Percentiles rank a stretch among this genome's conserved stretches.
These are phyloP conservation scores for Rhizopus delemar DNA, from an alignment of 371 early-diverging fungal species.

Conservation along the genomic window DNA sequence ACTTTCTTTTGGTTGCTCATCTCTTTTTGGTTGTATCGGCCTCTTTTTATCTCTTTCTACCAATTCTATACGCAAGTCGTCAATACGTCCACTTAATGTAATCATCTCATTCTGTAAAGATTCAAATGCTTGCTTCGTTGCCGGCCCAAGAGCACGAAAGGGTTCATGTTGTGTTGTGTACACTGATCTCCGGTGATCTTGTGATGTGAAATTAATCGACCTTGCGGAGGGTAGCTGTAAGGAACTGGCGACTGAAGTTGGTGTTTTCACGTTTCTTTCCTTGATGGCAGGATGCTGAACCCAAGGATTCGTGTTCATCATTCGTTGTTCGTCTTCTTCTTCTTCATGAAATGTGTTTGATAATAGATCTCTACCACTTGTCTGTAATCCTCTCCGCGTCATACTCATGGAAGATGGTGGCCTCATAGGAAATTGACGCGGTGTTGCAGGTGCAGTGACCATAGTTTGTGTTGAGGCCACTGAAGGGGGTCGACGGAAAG, in stretches of 20 bases:
- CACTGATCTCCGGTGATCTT: background rate
- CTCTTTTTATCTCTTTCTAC: slow-evolving; percentile 31
- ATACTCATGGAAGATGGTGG: slow-evolving; percentile 3
- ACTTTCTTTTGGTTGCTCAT: slow-evolving; percentile 4
- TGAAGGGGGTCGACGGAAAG: slow-evolving; percentile 17
- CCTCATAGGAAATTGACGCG: slow-evolving; percentile 11
- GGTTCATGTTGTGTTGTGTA: slow-evolving; percentile 13
- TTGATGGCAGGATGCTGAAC: slow-evolving; percentile 13
- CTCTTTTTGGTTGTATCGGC: background rate
- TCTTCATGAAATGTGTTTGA: slow-evolving; percentile 2
- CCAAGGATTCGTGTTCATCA: slow-evolving; percentile 32
- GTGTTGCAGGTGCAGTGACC: slow-evolving; percentile 27
- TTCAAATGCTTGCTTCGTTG: slow-evolving; percentile 51
- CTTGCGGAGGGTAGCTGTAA: background rate
- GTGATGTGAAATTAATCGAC: slow-evolving; percentile 40
- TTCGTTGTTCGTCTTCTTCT: slow-evolving; percentile 9
- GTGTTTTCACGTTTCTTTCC: slow-evolving; percentile 2
- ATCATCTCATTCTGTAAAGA: slow-evolving; percentile 49
- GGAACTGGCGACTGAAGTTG: slow-evolving; percentile 3
- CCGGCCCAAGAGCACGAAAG: slow-evolving; percentile 35
- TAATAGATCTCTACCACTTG: background rate
- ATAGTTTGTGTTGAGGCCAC: slow-evolving; percentile 28
- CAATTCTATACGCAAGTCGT: slow-evolving; percentile 44
- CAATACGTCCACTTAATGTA: slow-evolving; percentile 50
- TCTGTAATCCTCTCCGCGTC: slow-evolving; percentile 1